Evolutionary conservation across 2,329 filamentous ascomycete genomes (phyloP), one percentile per base, ranked within the genome.

Genomic region (Lecanicillium sp.): DNA sequence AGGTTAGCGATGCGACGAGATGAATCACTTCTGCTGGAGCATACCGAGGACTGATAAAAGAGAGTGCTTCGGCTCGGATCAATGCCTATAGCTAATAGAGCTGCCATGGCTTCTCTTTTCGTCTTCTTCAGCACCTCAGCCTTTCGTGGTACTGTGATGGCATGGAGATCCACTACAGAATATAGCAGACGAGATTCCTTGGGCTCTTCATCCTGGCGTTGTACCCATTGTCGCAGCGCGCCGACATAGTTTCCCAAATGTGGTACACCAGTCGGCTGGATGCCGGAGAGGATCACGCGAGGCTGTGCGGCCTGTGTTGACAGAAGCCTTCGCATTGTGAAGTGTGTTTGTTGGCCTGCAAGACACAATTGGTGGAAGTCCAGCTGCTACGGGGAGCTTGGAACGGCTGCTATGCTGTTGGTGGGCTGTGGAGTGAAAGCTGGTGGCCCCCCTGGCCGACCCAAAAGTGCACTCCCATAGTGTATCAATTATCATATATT

Each of bases 181-280:
- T 86, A 98, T 23, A 94, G 69, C 17, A 95, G 72, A 50, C 76
- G 83, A 10, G 82, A 70, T 2, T 73, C 62, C 0, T 69, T 55
- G 0, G 81, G 73, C 30, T 77, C 70, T 52, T 89, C 71, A 55
- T 54, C 50, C 45, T 98, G 91, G 7, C 96, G 73, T 52, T 77
- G 75, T 39, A 86, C 85, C 93, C 93, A 98, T 73, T 89, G 82
- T 43, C 81, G 79, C 48, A 98, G 71, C 14, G 93, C 93, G 21
- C 93, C 93, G 10, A 95, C 77, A 66, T 96, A 98, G 69, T 98
- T 98, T 48, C 93, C 93, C 24, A 98, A 71, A 65, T 98, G 93
- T 12, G 93, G 93, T 20, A 94, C 77, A 29, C 91, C 93, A 0
- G 93, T 98, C 15, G 93, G 93, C 66, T 98, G 93, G 58, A 98